Evolutionary conservation across 805 yeast species (phyloP).

Genomic region (Brettanomyces custersianus): DNA sequence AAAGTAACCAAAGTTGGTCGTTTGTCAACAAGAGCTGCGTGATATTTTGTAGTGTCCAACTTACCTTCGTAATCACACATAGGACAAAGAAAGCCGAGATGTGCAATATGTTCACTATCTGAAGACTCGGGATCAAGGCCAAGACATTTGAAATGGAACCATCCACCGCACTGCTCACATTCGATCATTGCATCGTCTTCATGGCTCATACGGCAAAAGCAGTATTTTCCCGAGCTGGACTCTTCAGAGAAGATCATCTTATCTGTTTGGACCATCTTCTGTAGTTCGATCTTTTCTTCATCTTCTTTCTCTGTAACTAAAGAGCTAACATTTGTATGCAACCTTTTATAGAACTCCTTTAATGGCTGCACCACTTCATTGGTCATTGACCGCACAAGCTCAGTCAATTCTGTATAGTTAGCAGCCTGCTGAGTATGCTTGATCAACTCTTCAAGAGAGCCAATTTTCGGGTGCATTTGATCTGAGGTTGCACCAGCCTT

Average conservation of each 20-base stretch:
- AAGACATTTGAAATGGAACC: constrained; percentile 62
- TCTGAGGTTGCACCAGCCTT: too few species aligned
- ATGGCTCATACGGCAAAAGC: constrained; percentile 48
- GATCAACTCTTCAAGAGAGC: too few species aligned
- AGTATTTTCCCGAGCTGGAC: constrained; percentile 26
- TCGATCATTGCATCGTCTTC: constrained; percentile 61
- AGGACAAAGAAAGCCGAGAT: constrained; percentile 38
- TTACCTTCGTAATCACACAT: constrained; percentile 34
- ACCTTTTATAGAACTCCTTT: background rate
- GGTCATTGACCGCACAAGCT: background rate
- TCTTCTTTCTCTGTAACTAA: background rate
- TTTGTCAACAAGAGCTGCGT: constrained; percentile 5
- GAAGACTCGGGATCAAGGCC: constrained; percentile 22
- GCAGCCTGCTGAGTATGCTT: background rate
- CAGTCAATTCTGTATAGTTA: background rate
- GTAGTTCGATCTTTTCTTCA: background rate
- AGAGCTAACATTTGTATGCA: background rate
- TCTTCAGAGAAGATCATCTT: constrained; percentile 12
- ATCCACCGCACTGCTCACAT: constrained; percentile 61
- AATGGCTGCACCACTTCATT: background rate
- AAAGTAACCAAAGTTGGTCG: constrained; percentile 10
- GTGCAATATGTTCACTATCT: constrained; percentile 15
- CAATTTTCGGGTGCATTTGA: too few species aligned
- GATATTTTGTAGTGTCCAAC: constrained; percentile 14
- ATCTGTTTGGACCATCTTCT: constrained; percentile 2